Evolutionary conservation across 352 stramenopile species (phyloP), one percentile per base, ranked within the genome.

Genomic region (Phytophthora aleatoria): DNA sequence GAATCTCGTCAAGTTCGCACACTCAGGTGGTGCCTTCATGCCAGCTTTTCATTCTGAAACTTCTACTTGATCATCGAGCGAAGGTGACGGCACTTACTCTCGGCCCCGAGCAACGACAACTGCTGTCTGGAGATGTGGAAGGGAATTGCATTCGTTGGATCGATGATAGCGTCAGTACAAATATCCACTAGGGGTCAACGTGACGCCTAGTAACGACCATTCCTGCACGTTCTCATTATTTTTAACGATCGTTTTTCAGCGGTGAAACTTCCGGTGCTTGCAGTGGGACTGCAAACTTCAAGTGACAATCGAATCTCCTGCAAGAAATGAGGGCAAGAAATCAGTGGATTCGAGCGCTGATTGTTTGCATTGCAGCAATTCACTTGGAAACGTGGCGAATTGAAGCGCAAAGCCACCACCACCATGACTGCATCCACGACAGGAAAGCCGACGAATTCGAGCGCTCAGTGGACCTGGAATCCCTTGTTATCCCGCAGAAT

Each of bases 61-160:
- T 94, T 42, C 62, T 94, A 1, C 59, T 92, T 35, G 83, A 92
- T 38, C 85, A 94, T 53, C 81, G 83, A 7, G 39, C 64, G 0
- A 70, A 69, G 12, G 82, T 94, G 49, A 92, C 85, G 2, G 73
- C 83, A 5, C 61, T 94, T 1, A 82, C 70, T 4, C 47, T 94
- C 9, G 74, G 77, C 11, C 24, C 44, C 0, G 83, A 94, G 24
- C 85, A 94, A 50, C 76, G 85, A 0, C 83, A 94, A 57, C 38
- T 94, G 7, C 57, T 91, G 28, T 91, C 85, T 3, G 80, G 76
- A 2, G 85, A 94, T 50, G 69, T 61, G 0, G 83, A 91, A 36
- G 85, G 85, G 0, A 76, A 79, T 28, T 92, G 83, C 51, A 91
- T 92, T 49, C 83, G 83, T n/a, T 94, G 85, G 85, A 61, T 91